A percentile compares a stretch with the other conserved stretches of the same genome.
phyloP scores from a whole-genome alignment of 805 yeast species.

The Spencermartinsiella europaea region DNA sequence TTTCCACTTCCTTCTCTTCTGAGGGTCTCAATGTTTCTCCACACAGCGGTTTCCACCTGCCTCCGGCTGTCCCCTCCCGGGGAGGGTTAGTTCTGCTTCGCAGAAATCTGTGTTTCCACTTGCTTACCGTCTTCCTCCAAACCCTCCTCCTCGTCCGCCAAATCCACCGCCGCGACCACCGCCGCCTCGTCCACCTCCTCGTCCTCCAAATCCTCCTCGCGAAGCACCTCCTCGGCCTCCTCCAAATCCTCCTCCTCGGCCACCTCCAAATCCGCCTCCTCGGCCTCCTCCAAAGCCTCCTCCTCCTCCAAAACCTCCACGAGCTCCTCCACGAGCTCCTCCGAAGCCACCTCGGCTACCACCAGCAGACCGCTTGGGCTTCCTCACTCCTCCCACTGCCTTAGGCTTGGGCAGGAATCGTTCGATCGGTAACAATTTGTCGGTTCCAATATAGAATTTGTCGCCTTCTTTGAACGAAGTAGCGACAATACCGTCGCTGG shows the following conservation, averaged over 20 bases:
- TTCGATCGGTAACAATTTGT: constrained; percentile 90
- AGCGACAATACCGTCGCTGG: constrained; percentile 95
- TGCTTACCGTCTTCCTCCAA: constrained; percentile 42
- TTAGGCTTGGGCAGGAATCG: constrained; percentile 97
- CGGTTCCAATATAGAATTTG: constrained; percentile 91
- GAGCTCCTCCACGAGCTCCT: constrained; percentile 33
- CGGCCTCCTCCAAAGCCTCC: constrained; percentile 40
- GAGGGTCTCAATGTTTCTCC: too few species aligned
- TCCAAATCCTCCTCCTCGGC: constrained; percentile 24
- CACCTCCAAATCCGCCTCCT: constrained; percentile 22
- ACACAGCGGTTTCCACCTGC: too few species aligned
- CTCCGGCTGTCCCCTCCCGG: too few species aligned
- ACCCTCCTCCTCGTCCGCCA: constrained; percentile 38
- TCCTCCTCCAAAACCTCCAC: constrained; percentile 40
- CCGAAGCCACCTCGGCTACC: constrained; percentile 24
- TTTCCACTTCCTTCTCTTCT: too few species aligned
- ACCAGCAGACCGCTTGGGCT: constrained; percentile 56
- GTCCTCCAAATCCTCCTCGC: constrained; percentile 13
- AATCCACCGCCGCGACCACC: constrained; percentile 25
- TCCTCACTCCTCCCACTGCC: constrained; percentile 74
- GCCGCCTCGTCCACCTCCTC: constrained; percentile 25
- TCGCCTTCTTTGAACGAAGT: constrained; percentile 91
- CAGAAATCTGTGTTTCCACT: too few species aligned
- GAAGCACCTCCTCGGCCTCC: constrained; percentile 22
- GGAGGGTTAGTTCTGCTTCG: too few species aligned